Conservation (phyloP, 78 protist species). For the Reticulomyxa filosa region DNA sequence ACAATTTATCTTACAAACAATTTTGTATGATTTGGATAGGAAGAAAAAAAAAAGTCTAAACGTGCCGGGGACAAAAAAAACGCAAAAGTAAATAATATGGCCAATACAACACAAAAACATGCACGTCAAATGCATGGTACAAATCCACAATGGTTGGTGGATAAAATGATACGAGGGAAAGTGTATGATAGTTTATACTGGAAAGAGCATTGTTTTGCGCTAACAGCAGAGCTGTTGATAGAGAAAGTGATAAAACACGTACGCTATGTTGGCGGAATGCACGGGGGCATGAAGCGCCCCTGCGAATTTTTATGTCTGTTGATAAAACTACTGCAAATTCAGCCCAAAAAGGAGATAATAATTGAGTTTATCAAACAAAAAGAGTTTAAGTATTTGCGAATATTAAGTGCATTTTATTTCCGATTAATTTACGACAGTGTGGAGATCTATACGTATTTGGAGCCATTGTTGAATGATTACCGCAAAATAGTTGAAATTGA, state of each 20-base stretch:
- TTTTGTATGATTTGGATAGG: too few species aligned
- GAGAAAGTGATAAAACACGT: neutral
- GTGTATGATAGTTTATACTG: conserved; percentile 8
- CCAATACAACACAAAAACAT: neutral
- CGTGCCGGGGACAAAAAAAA: too few species aligned
- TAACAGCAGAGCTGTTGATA: neutral
- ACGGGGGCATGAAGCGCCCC: neutral
- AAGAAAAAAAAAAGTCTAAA: too few species aligned
- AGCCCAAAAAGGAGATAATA: too few species aligned
- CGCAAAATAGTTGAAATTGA: too few species aligned
- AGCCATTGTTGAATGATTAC: conserved; percentile 1
- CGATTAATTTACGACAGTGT: too few species aligned
- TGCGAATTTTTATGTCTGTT: neutral
- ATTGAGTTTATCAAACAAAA: too few species aligned
- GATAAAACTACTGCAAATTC: conserved; percentile 10
- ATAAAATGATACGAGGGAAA: neutral
- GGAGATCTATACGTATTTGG: too few species aligned
- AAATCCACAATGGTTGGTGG: conserved; percentile 2
- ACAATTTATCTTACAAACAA: too few species aligned
- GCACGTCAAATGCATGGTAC: neutral
- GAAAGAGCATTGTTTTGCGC: conserved; percentile 8
- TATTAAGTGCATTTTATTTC: too few species aligned
- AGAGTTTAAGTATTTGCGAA: too few species aligned
- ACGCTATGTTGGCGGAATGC: neutral
- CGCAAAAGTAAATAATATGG: too few species aligned